Evolutionary conservation across 129 eudicot genomes (phyloP).

Genomic region (Deinandra increscens): DNA sequence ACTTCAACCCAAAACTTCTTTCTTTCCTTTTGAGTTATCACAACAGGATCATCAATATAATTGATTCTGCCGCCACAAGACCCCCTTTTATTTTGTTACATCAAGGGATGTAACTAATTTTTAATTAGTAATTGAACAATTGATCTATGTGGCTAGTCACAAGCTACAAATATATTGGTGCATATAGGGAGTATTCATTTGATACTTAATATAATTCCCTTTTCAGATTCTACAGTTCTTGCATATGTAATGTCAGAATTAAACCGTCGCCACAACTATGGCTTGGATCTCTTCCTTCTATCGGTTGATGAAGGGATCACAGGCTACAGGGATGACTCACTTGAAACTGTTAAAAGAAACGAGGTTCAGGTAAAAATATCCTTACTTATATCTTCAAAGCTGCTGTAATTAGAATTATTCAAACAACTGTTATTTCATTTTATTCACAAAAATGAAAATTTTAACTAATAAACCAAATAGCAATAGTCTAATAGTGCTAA

Average conservation of each 20-base stretch:
- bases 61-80: no score
- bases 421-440: background rate
- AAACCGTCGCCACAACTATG: slow-evolving; percentile 79
- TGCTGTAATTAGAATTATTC: background rate
- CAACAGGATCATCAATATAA: no score
- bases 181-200: background rate
- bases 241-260: slow-evolving; percentile 88
- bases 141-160: no score
- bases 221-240: slow-evolving; percentile 90
- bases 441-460: background rate
- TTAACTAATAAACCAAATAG: slow-evolving; percentile 1
- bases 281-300: slow-evolving; percentile 85
- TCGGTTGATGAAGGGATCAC: slow-evolving; percentile 98
- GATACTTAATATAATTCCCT: background rate
- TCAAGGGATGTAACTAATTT: no score
- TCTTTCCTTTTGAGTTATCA: no score
- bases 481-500: background rate
- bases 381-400: slow-evolving; percentile 9
- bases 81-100: no score
- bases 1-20: no score
- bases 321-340: slow-evolving; percentile 99
- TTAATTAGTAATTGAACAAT: no score
- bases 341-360: slow-evolving; percentile 93
- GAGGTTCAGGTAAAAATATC: slow-evolving; percentile 64
- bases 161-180: background rate